phyloP scores from a whole-genome alignment of 2,329 filamentous ascomycete species.

The Nothophaeocryptopus gaeumannii region DNA sequence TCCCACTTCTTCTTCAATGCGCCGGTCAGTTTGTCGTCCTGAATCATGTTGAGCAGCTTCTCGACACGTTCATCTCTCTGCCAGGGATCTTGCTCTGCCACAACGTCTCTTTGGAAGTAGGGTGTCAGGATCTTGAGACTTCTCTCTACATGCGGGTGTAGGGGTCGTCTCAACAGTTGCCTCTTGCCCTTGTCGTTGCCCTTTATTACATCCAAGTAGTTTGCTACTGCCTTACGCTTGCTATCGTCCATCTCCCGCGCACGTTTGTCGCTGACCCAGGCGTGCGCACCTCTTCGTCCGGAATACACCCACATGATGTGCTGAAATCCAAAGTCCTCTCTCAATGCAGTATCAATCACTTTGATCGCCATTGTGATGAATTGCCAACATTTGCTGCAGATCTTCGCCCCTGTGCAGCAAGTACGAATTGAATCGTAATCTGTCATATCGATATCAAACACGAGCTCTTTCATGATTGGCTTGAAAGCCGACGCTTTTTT shows the following conservation, averaged over 20 bases:
- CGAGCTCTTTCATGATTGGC: constrained; percentile 86
- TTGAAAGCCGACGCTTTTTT: constrained; percentile 78
- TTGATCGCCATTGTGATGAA: constrained; percentile 99
- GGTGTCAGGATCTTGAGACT: constrained; percentile 80
- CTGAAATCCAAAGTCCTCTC: constrained; percentile 93
- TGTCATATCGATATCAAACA: constrained; percentile 99
- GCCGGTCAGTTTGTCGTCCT: constrained; percentile 73
- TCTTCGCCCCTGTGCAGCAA: constrained; percentile 89
- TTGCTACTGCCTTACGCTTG: constrained; percentile 77
- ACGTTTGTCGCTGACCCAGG: constrained; percentile 92
- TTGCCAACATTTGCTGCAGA: constrained; percentile 90
- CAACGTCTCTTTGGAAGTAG: constrained; percentile 79
- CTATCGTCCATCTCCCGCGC: constrained; percentile 82
- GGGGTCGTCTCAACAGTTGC: constrained; percentile 78
- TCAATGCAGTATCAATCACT: constrained; percentile 78
- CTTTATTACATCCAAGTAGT: constrained; percentile 85
- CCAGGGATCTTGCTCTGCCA: constrained; percentile 86
- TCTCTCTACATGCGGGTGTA: constrained; percentile 85
- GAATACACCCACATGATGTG: constrained; percentile 99
- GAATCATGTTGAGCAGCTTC: constrained; percentile 78
- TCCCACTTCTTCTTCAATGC: constrained; percentile 89
- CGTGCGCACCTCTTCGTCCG: constrained; percentile 91
- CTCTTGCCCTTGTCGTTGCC: constrained; percentile 80
- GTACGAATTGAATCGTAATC: constrained; percentile 97
- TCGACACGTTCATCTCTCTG: constrained; percentile 65